phyloP scores from a whole-genome alignment of 768 basidiomycete species.

The Leccinellum albellum region DNA sequence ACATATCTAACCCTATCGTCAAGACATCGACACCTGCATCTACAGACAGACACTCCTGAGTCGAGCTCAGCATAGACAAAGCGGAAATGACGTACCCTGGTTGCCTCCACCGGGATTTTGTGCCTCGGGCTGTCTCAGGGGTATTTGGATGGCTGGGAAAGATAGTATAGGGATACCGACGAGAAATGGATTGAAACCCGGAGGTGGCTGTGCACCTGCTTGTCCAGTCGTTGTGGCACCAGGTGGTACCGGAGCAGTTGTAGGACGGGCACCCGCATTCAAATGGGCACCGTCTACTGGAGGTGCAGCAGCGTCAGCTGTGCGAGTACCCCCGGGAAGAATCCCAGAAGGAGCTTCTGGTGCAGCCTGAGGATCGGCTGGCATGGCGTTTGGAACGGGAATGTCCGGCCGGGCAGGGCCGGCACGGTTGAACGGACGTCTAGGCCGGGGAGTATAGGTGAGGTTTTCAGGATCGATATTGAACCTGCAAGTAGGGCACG shows the following conservation, averaged over 20 bases:
- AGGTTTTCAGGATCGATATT: conserved; percentile 78
- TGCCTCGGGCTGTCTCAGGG: conserved; percentile 10
- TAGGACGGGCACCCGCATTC: conserved; percentile 1
- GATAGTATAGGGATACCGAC: conserved; percentile 26
- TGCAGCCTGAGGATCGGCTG: conserved; percentile 2
- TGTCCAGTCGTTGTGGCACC: conserved; percentile 4
- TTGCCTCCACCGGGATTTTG: conserved; percentile 13
- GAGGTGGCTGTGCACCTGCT: neutral
- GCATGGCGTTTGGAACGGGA: conserved; percentile 12
- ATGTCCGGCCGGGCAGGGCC: conserved; percentile 13
- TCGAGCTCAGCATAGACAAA: conserved; percentile 16
- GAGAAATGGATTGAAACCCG: conserved; percentile 17
- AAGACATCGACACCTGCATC: conserved; percentile 25
- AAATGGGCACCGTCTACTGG: neutral
- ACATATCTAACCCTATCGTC: conserved; percentile 42
- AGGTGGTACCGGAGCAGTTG: neutral
- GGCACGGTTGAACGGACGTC: conserved; percentile 16
- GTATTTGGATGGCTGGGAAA: conserved; percentile 26
- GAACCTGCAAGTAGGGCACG: conserved; percentile 81
- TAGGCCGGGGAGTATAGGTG: conserved; percentile 38
- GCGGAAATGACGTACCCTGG: conserved; percentile 16
- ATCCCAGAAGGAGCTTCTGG: conserved; percentile 8
- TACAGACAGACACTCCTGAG: conserved; percentile 12
- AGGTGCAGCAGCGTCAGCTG: neutral
- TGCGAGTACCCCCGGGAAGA: neutral